These are phyloP conservation scores for Cladorrhinum samala DNA, from an alignment of 495 filamentous ascomycete species.

Conservation along the genomic window DNA sequence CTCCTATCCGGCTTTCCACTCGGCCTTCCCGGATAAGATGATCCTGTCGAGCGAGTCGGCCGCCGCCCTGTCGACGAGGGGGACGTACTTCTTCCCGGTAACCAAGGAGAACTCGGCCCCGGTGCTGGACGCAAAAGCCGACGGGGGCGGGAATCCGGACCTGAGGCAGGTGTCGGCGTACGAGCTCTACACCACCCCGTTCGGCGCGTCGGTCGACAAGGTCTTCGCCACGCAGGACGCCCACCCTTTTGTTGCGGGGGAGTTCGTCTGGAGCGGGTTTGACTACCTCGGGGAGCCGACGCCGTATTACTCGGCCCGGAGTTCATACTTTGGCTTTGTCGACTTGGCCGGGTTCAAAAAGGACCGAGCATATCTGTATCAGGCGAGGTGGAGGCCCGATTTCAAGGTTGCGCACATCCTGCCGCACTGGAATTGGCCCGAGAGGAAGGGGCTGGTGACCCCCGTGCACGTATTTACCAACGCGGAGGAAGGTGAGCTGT, in stretches of 20 bases:
- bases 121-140: not conserved
- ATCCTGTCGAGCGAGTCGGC: slow-evolving; percentile 35
- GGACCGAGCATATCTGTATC: slow-evolving; percentile 44
- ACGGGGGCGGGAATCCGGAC: not conserved
- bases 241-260: slow-evolving; percentile 39
- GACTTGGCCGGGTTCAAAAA: slow-evolving; percentile 47
- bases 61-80: slow-evolving; percentile 40
- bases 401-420: slow-evolving; percentile 40
- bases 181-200: slow-evolving; percentile 38
- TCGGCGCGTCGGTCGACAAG: slow-evolving; percentile 42
- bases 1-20: slow-evolving; percentile 31
- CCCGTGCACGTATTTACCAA: slow-evolving; percentile 44
- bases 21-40: slow-evolving; percentile 38
- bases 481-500: slow-evolving; percentile 44
- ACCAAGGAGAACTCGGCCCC: too few species aligned
- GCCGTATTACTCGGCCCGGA: slow-evolving; percentile 37
- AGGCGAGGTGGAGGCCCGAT: slow-evolving; percentile 40
- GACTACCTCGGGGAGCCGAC: slow-evolving; percentile 48
- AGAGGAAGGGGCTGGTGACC: slow-evolving; percentile 38
- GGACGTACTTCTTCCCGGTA: slow-evolving; percentile 47
- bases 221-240: slow-evolving; percentile 42
- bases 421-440: slow-evolving; percentile 48
- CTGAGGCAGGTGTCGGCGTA: slow-evolving; percentile 41
- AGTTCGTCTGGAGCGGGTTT: slow-evolving; percentile 48
- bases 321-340: slow-evolving; percentile 44